These are phyloP conservation scores for Fusarium tupiense DNA, from an alignment of 2,329 filamentous ascomycete species.

Conservation along the genomic window DNA sequence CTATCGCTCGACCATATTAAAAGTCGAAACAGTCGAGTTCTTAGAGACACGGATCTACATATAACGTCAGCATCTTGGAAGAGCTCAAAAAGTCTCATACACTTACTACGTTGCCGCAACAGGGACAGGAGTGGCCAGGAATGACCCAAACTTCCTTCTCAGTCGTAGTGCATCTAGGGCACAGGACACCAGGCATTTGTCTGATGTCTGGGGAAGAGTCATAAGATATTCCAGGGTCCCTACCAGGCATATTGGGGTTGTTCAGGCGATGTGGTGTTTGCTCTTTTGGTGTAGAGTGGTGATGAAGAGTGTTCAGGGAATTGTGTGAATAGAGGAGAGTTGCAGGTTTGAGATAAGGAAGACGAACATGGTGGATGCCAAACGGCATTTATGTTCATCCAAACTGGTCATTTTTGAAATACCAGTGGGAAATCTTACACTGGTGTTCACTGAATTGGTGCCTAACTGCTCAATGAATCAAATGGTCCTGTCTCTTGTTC, in stretches of 20 bases:
- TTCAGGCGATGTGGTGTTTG: rapidly evolving
- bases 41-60: rapidly evolving
- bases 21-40: neutral
- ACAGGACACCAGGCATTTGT: neutral
- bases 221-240: neutral
- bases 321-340: rapidly evolving
- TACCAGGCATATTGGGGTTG: neutral
- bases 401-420: rapidly evolving
- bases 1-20: no score
- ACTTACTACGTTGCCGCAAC: neutral
- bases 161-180: neutral
- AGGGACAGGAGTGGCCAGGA: neutral
- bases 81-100: rapidly evolving
- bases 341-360: neutral
- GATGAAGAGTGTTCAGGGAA: rapidly evolving
- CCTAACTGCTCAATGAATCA: rapidly evolving
- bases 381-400: neutral
- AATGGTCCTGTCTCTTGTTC: neutral
- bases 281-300: rapidly evolving
- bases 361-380: rapidly evolving
- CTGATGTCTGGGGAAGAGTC: neutral
- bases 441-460: neutral
- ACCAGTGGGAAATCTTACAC: neutral
- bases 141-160: neutral
- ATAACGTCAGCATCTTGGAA: rapidly evolving